Evolutionary conservation across 2,329 filamentous ascomycete species (phyloP).

Genomic region (Cladophialophora immunda): DNA sequence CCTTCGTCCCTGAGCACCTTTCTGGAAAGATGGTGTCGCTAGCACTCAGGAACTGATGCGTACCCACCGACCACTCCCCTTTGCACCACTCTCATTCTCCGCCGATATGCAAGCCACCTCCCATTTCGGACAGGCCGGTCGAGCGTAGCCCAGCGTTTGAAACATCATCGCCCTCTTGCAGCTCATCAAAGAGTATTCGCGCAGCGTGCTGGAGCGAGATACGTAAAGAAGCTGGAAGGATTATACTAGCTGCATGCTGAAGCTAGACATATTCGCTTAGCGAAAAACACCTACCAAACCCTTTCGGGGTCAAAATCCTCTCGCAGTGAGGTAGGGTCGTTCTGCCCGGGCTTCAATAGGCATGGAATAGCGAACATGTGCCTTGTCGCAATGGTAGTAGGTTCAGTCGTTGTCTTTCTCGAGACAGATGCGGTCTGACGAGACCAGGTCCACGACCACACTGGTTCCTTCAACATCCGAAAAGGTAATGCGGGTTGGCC

Average conservation of each 20-base stretch:
- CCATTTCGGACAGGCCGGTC: constrained; percentile 1
- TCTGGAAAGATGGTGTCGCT: background rate
- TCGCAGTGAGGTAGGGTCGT: background rate
- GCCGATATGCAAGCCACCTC: constrained; percentile 13
- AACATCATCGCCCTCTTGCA: background rate
- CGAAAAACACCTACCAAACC: background rate
- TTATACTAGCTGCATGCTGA: background rate
- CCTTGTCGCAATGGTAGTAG: background rate
- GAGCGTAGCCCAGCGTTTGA: background rate
- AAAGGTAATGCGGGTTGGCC: background rate
- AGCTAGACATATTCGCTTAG: constrained; percentile 2
- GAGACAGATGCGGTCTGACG: background rate
- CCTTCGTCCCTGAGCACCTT: background rate
- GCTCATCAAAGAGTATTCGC: constrained; percentile 1
- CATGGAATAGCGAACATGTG: background rate
- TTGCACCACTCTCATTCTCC: background rate
- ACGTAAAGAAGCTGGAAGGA: constrained; percentile 11
- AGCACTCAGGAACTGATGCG: background rate
- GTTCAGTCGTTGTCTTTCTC: background rate
- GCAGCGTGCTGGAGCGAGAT: background rate
- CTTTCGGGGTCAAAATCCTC: background rate
- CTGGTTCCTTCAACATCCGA: background rate
- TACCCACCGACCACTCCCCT: background rate
- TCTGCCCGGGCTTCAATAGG: background rate
- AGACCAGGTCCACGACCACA: background rate